A percentile compares a stretch with the other conserved stretches of the same genome.
These are phyloP conservation scores for Fusarium coffeatum DNA, from an alignment of 2,329 filamentous ascomycete species.

Conservation along the genomic window DNA sequence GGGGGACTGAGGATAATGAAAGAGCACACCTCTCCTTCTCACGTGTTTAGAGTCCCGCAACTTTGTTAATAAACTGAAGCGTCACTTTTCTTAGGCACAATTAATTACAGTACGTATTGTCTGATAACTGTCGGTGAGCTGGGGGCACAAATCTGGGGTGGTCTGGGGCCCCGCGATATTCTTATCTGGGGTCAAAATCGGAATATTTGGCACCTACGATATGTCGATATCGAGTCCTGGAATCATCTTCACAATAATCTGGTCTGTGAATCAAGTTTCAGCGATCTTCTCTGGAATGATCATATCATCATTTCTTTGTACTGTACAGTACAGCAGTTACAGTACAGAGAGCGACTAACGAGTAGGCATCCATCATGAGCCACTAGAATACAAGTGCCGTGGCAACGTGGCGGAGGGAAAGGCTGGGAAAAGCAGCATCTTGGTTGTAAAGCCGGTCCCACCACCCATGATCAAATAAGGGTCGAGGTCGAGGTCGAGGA, in stretches of 20 bases:
- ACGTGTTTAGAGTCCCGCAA: background rate
- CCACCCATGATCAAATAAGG: constrained; percentile 25
- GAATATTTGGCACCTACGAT: background rate
- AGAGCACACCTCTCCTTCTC: background rate
- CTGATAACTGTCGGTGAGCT: constrained; percentile 42
- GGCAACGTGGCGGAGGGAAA: constrained; percentile 46
- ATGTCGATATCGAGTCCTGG: background rate
- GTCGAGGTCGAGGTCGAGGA: constrained; percentile 12
- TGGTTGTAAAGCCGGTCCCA: constrained; percentile 33
- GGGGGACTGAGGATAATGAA: background rate
- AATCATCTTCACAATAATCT: background rate
- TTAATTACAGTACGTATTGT: background rate
- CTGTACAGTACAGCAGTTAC: background rate
- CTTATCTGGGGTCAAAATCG: background rate
- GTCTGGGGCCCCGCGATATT: constrained; percentile 48
- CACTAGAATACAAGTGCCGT: constrained; percentile 45
- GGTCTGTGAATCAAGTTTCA: background rate
- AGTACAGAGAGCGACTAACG: background rate
- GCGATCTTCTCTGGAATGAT: background rate
- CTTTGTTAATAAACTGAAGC: background rate
- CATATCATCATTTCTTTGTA: constrained; percentile 21
- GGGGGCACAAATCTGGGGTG: constrained; percentile 28
- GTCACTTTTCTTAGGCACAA: background rate
- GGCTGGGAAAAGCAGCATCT: constrained; percentile 43
- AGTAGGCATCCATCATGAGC: constrained; percentile 14